A percentile compares a stretch with the other conserved stretches of the same genome.
These are phyloP conservation scores for Holtermanniella nyarrowii DNA, from an alignment of 768 basidiomycete species.

Conservation along the genomic window DNA sequence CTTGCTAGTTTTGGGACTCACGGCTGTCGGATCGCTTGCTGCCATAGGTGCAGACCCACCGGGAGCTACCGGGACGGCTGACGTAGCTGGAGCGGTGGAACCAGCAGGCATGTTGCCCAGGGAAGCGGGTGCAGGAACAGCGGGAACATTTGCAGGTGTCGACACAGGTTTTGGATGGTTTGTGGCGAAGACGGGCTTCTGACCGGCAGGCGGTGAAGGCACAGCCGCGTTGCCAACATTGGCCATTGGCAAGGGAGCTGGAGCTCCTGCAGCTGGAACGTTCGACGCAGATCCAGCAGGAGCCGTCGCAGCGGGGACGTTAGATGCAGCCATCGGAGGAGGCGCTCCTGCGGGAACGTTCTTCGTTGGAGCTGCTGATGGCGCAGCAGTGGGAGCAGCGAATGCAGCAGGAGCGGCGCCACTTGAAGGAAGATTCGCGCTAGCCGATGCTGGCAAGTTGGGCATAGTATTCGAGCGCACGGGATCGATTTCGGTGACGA, in stretches of 20 bases:
- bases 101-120: neutral
- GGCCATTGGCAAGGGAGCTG: neutral
- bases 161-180: neutral
- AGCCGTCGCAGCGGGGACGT: neutral
- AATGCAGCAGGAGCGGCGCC: neutral
- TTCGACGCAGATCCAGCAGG: neutral
- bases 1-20: neutral
- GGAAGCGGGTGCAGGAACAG: neutral
- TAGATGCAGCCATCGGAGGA: neutral
- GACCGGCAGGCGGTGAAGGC: slow-evolving; percentile 40
- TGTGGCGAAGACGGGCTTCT: slow-evolving; percentile 50
- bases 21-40: neutral
- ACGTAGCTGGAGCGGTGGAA: neutral
- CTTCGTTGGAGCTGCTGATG: neutral
- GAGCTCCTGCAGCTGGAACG: neutral
- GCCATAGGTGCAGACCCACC: neutral
- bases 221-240: neutral
- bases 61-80: neutral
- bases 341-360: neutral
- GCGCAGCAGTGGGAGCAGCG: neutral
- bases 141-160: neutral
- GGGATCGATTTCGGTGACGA: slow-evolving; percentile 27
- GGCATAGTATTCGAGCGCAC: slow-evolving; percentile 22
- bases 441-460: slow-evolving; percentile 28
- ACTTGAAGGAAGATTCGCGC: too few species aligned